A percentile compares a stretch with the other conserved stretches of the same genome.
phyloP scores from a whole-genome alignment of 1,284 basidiomycete genomes.

The Heterobasidion irregulare region DNA sequence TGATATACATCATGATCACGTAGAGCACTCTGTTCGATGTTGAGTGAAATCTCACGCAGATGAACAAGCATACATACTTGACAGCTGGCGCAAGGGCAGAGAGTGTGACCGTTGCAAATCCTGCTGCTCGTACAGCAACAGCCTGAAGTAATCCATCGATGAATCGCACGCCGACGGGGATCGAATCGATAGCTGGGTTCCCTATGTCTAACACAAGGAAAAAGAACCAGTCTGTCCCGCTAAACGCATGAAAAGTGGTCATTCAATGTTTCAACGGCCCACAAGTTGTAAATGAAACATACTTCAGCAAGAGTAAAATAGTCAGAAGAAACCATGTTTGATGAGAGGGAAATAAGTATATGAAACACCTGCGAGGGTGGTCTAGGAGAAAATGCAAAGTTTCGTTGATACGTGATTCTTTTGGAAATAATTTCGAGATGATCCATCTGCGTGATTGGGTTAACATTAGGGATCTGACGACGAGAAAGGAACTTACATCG shows the following conservation, averaged over 20 bases:
- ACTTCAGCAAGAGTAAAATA: conserved; percentile 66
- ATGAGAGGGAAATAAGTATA: conserved; percentile 92
- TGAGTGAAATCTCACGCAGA: conserved; percentile 14
- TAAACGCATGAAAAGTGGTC: conserved; percentile 18
- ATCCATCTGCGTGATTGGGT: conserved; percentile 52
- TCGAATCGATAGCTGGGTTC: conserved; percentile 59
- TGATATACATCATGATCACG: conserved; percentile 85
- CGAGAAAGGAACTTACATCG: conserved; percentile 38
- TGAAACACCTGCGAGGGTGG: conserved; percentile 93
- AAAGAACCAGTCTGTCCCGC: conserved; percentile 78
- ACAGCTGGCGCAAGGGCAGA: conserved; percentile 61
- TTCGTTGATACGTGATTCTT: conserved; percentile 58
- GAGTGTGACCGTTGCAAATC: conserved; percentile 73
- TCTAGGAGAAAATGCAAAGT: conserved; percentile 90
- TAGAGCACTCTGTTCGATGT: conserved; percentile 60
- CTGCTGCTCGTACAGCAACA: conserved; percentile 79
- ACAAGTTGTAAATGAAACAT: conserved; percentile 14
- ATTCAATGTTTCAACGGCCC: neutral
- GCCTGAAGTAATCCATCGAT: conserved; percentile 66
- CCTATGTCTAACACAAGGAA: conserved; percentile 89
- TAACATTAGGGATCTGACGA: neutral
- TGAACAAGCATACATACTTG: conserved; percentile 46
- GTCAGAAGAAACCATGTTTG: conserved; percentile 91
- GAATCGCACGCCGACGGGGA: conserved; percentile 66
- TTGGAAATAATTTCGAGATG: conserved; percentile 56